Conservation (phyloP, 1,284 basidiomycete genomes). For the Leccinum ponderosum region DNA sequence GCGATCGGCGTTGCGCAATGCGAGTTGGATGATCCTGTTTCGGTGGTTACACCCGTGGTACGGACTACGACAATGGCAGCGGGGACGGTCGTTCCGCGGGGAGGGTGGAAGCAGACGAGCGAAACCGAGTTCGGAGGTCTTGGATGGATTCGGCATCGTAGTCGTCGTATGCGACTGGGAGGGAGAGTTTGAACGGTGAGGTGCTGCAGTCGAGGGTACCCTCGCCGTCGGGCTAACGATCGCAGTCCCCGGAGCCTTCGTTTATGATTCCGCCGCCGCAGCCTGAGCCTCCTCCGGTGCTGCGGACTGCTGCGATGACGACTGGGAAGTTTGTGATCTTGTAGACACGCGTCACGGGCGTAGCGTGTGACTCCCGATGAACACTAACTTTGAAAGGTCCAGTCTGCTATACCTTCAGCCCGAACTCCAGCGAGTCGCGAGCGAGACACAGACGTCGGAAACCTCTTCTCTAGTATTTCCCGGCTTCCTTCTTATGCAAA, state of each 20-base stretch:
- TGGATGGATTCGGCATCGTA: slow-evolving; percentile 30
- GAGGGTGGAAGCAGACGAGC: not conserved
- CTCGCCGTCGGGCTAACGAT: slow-evolving; percentile 14
- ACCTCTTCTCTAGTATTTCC: too few species aligned
- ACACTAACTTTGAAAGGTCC: too few species aligned
- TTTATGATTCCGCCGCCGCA: slow-evolving; percentile 29
- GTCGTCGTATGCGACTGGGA: slow-evolving; percentile 65
- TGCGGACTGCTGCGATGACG: too few species aligned
- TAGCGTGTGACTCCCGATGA: too few species aligned
- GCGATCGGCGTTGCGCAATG: slow-evolving; percentile 60
- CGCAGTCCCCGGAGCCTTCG: not conserved
- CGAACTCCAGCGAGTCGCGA: too few species aligned
- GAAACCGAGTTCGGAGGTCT: not conserved
- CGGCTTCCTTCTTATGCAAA: too few species aligned
- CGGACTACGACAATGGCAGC: not conserved
- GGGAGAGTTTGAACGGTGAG: slow-evolving; percentile 44
- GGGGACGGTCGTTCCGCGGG: not conserved
- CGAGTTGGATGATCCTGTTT: slow-evolving; percentile 41
- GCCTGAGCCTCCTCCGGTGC: slow-evolving; percentile 17
- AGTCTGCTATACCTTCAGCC: too few species aligned
- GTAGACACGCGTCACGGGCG: too few species aligned
- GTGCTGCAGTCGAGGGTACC: slow-evolving; percentile 26
- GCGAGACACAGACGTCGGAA: too few species aligned
- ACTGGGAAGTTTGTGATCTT: too few species aligned
- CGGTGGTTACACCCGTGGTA: too few species aligned